Evolutionary conservation across 2,329 filamentous ascomycete species (phyloP), one percentile per base, ranked within the genome.

Genomic region (Sphaerulina vaccinii): DNA sequence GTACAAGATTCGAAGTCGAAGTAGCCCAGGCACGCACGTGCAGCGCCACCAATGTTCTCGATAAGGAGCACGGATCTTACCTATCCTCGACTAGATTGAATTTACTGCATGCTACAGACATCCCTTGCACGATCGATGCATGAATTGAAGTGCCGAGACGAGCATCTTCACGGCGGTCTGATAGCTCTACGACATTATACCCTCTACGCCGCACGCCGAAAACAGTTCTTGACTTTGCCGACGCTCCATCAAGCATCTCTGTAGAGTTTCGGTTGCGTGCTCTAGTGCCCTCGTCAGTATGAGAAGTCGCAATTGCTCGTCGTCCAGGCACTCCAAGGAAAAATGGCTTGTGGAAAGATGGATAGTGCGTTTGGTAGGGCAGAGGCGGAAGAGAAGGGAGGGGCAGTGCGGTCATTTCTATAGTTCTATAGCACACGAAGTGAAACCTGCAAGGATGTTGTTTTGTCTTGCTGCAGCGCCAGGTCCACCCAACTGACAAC

Each of bases 1-100:
- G 16, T 13, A 45, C 13, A 24, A 39, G 21, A 44, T 10, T 15
- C 13, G 33, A 37, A 24, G 21, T 13, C 45, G 16, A 32, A 32
- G n/a, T 13, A 23, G 24, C 35, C 16, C 18, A 11, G 13, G 32
- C 22, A 18, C 15, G 46, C 46, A 49, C 46, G 46, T 49, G 46
- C 36, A 32, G 46, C 47, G 37, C 38, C 32, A 50, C 37, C 32
- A n/a, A 24, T 23, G 21, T 5, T 13, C 13, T 36, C 40, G 35
- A 40, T 43, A 41, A 43, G 21, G 19, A 3, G 35, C 35, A 37
- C 35, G 35, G 35, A 16, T 37, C 35, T 37, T 11, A 19, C 16
- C 16, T 9, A 38, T 21, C 18, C 36, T 38, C 16, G 36, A 38
- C 16, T 18, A 38, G 16, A 18, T 19, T 18, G 19, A 29, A 10